These are phyloP conservation scores for Botrytis porri DNA, from an alignment of 2,329 filamentous ascomycete genomes.

Conservation along the genomic window DNA sequence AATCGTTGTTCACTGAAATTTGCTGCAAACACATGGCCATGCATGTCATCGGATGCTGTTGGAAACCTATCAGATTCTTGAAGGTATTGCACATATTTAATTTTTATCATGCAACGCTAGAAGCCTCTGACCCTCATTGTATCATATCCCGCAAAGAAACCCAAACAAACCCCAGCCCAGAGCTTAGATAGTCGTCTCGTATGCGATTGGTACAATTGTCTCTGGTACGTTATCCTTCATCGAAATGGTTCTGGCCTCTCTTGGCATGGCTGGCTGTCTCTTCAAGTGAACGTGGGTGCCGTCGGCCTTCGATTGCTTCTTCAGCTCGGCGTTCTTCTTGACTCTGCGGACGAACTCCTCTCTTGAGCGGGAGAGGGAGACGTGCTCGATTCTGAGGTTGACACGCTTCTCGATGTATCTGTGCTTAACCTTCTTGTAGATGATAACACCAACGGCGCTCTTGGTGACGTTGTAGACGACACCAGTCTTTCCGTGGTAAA, in stretches of 20 bases:
- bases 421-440: constrained; percentile 99
- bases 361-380: constrained; percentile 88
- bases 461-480: constrained; percentile 99
- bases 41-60: not conserved
- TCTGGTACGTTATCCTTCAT: constrained; percentile 81
- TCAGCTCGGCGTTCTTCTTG: constrained; percentile 91
- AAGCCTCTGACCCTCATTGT: constrained; percentile 31
- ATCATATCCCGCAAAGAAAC: constrained; percentile 37
- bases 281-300: constrained; percentile 89
- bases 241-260: constrained; percentile 76
- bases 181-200: constrained; percentile 94
- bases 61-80: constrained; percentile 30
- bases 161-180: constrained; percentile 34
- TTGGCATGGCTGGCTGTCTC: constrained; percentile 78
- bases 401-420: constrained; percentile 99
- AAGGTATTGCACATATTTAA: constrained; percentile 36
- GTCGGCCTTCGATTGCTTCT: constrained; percentile 87
- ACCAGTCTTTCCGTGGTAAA: constrained; percentile 99
- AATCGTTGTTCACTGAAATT: not conserved
- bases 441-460: constrained; percentile 94
- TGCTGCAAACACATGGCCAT: constrained; percentile 9
- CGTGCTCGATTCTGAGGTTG: constrained; percentile 98
- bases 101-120: constrained; percentile 38
- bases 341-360: constrained; percentile 96
- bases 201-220: constrained; percentile 86